These are phyloP conservation scores for Usnea hakonensis DNA, from an alignment of 495 filamentous ascomycete genomes.

Conservation along the genomic window DNA sequence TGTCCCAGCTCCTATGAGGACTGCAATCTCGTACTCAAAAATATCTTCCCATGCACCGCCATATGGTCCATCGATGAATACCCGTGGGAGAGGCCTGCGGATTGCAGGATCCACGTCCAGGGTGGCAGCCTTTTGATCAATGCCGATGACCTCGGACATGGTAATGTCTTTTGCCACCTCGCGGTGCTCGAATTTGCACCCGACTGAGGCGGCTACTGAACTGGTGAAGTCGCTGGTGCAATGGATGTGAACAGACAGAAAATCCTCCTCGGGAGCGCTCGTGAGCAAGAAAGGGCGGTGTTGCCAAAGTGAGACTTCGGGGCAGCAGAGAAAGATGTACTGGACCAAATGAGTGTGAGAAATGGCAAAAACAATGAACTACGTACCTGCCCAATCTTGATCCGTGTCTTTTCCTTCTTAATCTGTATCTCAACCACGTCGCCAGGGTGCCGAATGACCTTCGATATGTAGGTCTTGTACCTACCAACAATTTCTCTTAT, in stretches of 20 bases:
- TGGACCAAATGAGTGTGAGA: slow-evolving; percentile 12
- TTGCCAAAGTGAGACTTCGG: slow-evolving; percentile 70
- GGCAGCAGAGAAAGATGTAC: slow-evolving; percentile 78
- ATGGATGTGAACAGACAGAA: slow-evolving; percentile 72
- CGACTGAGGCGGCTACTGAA: slow-evolving; percentile 53
- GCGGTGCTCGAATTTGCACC: slow-evolving; percentile 53
- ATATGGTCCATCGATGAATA: slow-evolving; percentile 73
- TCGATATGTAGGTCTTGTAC: slow-evolving; percentile 71
- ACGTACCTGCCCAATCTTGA: slow-evolving; percentile 59
- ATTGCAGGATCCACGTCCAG: slow-evolving; percentile 57
- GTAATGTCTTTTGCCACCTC: slow-evolving; percentile 32
- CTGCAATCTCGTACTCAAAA: slow-evolving; percentile 67
- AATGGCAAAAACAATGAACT: not conserved
- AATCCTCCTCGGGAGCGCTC: slow-evolving; percentile 73
- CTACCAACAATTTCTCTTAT: slow-evolving; percentile 62
- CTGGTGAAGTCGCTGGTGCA: slow-evolving; percentile 64
- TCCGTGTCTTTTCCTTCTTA: slow-evolving; percentile 71
- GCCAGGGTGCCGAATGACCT: slow-evolving; percentile 76
- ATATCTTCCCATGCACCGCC: slow-evolving; percentile 70
- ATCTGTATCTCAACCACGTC: slow-evolving; percentile 80
- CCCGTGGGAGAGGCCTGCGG: slow-evolving; percentile 60
- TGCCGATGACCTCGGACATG: slow-evolving; percentile 48
- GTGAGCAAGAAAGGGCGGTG: slow-evolving; percentile 75
- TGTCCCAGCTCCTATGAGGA: slow-evolving; percentile 64
- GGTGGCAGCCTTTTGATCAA: slow-evolving; percentile 46